Evolutionary conservation across 2,329 filamentous ascomycete genomes (phyloP).

Genomic region (Leptographium procerum): DNA sequence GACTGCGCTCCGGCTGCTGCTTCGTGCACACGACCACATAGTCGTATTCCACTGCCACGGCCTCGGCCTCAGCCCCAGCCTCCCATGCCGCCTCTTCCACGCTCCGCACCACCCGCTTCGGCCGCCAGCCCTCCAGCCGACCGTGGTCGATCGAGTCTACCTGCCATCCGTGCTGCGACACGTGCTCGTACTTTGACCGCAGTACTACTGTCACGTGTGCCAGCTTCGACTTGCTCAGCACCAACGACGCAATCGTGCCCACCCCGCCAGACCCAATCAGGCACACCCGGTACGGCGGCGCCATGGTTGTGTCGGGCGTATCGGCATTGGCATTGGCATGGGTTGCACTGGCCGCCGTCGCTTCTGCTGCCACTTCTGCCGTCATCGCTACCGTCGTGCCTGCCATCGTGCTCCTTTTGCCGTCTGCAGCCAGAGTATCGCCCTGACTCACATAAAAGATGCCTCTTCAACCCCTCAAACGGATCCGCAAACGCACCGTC

Average conservation of each 20-base stretch:
- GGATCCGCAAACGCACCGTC: no score
- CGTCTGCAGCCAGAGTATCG: no score
- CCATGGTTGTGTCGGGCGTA: not conserved
- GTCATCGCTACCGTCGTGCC: no score
- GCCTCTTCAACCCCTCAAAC: no score
- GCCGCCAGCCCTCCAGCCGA: conserved; percentile 5
- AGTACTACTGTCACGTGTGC: conserved; percentile 11
- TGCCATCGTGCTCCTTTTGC: no score
- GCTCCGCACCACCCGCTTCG: conserved; percentile 8
- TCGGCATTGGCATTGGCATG: no score
- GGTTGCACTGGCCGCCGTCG: no score
- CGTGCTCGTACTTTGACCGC: conserved; percentile 9
- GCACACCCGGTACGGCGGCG: conserved; percentile 5
- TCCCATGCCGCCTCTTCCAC: not conserved
- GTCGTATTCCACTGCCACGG: conserved; percentile 1
- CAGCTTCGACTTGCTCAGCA: conserved; percentile 8
- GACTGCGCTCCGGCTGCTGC: conserved; percentile 6
- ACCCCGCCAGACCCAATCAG: conserved; percentile 11
- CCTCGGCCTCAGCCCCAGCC: not conserved
- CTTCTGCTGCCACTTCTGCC: no score
- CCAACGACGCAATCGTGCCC: conserved; percentile 12
- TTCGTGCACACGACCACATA: conserved; percentile 12
- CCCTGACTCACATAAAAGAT: no score
- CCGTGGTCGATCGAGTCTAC: conserved; percentile 11
- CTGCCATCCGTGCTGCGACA: conserved; percentile 9